Evolutionary conservation across 2,329 filamentous ascomycete genomes (phyloP), one percentile per base, ranked within the genome.

Genomic region (Atkinsonella texensis): DNA sequence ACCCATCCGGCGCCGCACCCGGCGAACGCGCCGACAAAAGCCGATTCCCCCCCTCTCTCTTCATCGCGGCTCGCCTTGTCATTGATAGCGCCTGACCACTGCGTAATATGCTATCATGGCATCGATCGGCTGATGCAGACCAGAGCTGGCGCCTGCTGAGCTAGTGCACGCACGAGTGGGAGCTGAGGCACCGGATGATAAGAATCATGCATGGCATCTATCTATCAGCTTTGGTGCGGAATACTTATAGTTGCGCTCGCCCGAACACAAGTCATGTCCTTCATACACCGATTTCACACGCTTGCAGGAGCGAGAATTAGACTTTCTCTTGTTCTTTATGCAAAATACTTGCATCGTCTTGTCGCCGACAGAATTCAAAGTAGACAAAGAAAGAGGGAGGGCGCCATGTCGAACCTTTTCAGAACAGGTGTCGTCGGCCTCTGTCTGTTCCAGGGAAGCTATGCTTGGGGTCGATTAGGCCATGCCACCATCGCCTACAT

Each of bases 401-500:
- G 20, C 20, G 4, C 13, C 20, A 53, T 58, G 55, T 28, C 52
- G 28, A 53, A 50, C 15, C 32, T 55, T 28, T 51, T 49, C 41
- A 55, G 50, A 23, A 35, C 50, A n/a, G 50, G 52, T 18, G 44
- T 59, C 17, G 33, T 52, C 28, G 44, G 53, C 44, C 53, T 59
- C 31, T 48, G 52, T 17, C 44, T 54, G 8, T 43, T 55, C 18
- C 56, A 56, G 18, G 54, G 56, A 20, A 58, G 44, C 9, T 32
- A 53, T 23, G 70, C 70, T 51, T 73, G 70, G 70, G 70, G 70
- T 12, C 61, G 63, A 8, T 65, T 72, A 54, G 75, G 75, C 54
- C 76, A 79, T 59, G 71, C 73, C 54, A 74, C 76, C 1, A 67
- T 79, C n/a, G 76, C 75, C 18, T 76, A 76, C 59, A 61, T 79